Conservation (phyloP, 2,329 filamentous ascomycete species). For the Cryphonectria japonica region DNA sequence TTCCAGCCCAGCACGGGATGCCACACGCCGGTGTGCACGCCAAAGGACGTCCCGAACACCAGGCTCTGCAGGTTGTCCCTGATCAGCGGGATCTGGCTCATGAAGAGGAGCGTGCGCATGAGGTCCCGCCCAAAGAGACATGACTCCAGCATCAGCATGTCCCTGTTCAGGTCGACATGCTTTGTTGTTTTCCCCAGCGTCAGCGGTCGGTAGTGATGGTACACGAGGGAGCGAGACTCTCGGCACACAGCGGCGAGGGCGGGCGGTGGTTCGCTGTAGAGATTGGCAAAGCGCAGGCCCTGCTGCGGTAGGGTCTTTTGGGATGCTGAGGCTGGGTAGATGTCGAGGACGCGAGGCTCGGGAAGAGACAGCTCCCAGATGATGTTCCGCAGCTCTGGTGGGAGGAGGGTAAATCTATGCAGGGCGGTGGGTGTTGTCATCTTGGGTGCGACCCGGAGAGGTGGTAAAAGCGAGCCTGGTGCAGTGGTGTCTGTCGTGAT, state of each 20-base stretch:
- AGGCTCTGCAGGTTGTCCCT: conserved; percentile 46
- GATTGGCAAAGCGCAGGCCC: conserved; percentile 52
- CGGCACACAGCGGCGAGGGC: conserved; percentile 48
- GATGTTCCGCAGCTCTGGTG: conserved; percentile 49
- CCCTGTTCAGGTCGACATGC: conserved; percentile 49
- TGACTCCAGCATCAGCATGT: conserved; percentile 52
- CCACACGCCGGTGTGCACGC: conserved; percentile 48
- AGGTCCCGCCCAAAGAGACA: conserved; percentile 52
- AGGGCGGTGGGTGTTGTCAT: conserved; percentile 31
- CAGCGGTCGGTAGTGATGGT: conserved; percentile 49
- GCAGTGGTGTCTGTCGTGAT: not conserved
- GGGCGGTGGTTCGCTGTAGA: conserved; percentile 50
- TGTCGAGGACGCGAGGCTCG: conserved; percentile 50
- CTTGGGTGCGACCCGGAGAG: not conserved
- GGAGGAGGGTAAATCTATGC: conserved; percentile 40
- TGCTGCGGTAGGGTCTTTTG: conserved; percentile 45
- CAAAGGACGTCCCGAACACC: conserved; percentile 52
- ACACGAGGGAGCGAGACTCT: conserved; percentile 48
- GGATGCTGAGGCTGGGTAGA: conserved; percentile 49
- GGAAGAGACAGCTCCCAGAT: conserved; percentile 52
- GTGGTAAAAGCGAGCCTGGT: not conserved
- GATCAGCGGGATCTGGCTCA: conserved; percentile 50
- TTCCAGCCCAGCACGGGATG: conserved; percentile 51
- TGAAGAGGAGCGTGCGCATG: conserved; percentile 49
- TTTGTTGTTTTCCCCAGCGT: conserved; percentile 51